Conservation (phyloP, 75 land plant genomes). For the Selaginella tamariscina region DNA sequence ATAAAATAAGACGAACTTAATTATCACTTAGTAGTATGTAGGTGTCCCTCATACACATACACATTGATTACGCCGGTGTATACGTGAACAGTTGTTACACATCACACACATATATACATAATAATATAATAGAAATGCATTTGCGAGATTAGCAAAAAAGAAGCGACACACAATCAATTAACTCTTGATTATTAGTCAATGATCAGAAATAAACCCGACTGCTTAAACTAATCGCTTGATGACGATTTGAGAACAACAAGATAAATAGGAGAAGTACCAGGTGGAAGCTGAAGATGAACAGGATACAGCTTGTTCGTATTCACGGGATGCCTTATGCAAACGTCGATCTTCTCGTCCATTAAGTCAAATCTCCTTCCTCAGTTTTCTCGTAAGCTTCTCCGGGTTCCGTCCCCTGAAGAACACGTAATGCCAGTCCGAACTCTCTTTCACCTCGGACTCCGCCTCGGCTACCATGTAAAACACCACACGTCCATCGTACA, state of each 20-base stretch:
- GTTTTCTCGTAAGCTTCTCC: background rate
- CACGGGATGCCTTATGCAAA: background rate
- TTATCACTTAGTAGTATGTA: too few relatives aligned
- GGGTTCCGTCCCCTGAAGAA: background rate
- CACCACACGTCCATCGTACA: slow-evolving; percentile 2
- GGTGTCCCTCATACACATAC: too few relatives aligned
- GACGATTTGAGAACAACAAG: slow-evolving; percentile 8
- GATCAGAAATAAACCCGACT: too few relatives aligned
- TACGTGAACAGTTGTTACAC: too few relatives aligned
- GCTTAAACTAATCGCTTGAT: too few relatives aligned
- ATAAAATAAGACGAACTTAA: too few relatives aligned
- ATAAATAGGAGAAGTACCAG: slow-evolving; percentile 9
- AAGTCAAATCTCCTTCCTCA: slow-evolving; percentile 6
- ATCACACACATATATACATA: too few relatives aligned
- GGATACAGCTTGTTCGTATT: slow-evolving; percentile 19
- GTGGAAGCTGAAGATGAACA: background rate
- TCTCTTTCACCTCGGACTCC: background rate
- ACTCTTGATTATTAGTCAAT: too few relatives aligned
- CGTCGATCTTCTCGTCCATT: slow-evolving; percentile 5
- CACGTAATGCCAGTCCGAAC: background rate
- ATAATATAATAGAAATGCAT: too few relatives aligned
- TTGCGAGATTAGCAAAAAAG: too few relatives aligned
- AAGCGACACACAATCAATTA: too few relatives aligned
- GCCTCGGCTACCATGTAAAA: slow-evolving; percentile 9
- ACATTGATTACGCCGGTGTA: too few relatives aligned